These are phyloP conservation scores for Trichoderma cornu-damae DNA, from an alignment of 2,329 filamentous ascomycete genomes.

Conservation along the genomic window DNA sequence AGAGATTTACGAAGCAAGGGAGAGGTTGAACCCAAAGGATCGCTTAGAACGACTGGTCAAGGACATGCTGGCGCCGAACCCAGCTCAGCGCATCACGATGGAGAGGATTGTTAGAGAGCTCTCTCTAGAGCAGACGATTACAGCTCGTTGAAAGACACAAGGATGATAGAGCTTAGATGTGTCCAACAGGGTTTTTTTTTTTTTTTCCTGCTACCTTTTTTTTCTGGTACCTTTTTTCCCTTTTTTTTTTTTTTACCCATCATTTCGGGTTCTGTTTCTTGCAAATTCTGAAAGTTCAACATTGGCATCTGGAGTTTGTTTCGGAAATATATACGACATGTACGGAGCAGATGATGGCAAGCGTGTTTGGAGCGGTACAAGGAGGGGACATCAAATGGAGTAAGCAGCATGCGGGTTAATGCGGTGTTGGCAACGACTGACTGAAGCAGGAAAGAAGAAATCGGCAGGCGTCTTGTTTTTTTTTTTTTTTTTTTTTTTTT, in stretches of 20 bases:
- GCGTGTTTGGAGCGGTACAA: not conserved
- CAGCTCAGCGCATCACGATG: conserved; percentile 50
- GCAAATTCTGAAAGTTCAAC: not conserved
- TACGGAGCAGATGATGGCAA: conserved; percentile 3
- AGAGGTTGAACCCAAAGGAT: conserved; percentile 43
- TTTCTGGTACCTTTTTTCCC: too few relatives aligned
- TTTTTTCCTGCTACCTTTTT: too few relatives aligned
- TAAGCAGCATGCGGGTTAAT: conserved; percentile 8
- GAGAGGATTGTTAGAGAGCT: conserved; percentile 45
- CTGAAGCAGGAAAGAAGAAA: conserved; percentile 9
- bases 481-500: conserved; percentile 3
- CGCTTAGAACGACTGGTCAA: conserved; percentile 47
- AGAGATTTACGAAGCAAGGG: conserved; percentile 47
- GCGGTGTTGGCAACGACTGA: conserved; percentile 5
- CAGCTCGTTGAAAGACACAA: conserved; percentile 2
- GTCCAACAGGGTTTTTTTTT: not conserved
- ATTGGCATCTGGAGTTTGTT: conserved; percentile 12
- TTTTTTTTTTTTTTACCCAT: not conserved
- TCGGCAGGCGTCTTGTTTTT: not conserved
- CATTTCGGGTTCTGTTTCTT: not conserved
- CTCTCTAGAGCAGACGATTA: conserved; percentile 27
- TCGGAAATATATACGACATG: conserved; percentile 7
- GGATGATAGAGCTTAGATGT: not conserved
- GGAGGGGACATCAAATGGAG: conserved; percentile 2
- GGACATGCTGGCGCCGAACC: conserved; percentile 51